These are phyloP conservation scores for Cronartium ribicola DNA, from an alignment of 1,284 basidiomycete genomes.

Conservation along the genomic window DNA sequence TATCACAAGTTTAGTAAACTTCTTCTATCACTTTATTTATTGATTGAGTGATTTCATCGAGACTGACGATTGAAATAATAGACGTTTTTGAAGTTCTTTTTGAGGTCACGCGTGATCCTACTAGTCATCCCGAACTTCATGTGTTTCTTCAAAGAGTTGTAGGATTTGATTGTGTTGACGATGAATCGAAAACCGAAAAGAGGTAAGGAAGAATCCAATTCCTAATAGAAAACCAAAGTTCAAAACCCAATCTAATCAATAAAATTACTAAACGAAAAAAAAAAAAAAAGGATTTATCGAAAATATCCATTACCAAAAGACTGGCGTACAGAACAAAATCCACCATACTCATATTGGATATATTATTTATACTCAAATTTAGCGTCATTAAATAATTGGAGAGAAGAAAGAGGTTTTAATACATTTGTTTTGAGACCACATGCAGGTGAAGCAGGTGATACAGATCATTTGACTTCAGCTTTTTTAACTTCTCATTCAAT, in stretches of 20 bases:
- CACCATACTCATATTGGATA: slow-evolving; percentile 86
- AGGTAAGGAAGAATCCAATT: slow-evolving; percentile 52
- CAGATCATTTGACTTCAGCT: slow-evolving; percentile 91
- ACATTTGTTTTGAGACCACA: slow-evolving; percentile 97
- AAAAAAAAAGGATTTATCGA: slow-evolving; percentile 52
- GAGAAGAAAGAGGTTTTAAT: slow-evolving; percentile 84
- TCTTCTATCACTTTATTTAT: neutral
- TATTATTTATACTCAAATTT: slow-evolving; percentile 99
- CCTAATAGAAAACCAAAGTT: too few species aligned
- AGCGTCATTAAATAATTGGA: slow-evolving; percentile 89
- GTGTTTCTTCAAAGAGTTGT: slow-evolving; percentile 91
- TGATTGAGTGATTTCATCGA: neutral
- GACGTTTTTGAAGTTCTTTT: slow-evolving; percentile 92
- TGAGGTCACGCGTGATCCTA: slow-evolving; percentile 89
- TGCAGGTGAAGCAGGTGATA: slow-evolving; percentile 95
- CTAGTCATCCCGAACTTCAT: slow-evolving; percentile 86
- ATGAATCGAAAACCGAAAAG: slow-evolving; percentile 90
- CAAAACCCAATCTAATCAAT: neutral
- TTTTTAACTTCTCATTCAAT: slow-evolving; percentile 97
- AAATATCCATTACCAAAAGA: slow-evolving; percentile 91
- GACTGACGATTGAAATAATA: slow-evolving; percentile 50
- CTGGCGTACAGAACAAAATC: slow-evolving; percentile 85
- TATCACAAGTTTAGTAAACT: slow-evolving; percentile 62
- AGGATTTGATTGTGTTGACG: slow-evolving; percentile 96
- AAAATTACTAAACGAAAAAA: neutral